A percentile compares a stretch with the other conserved stretches of the same genome.
Evolutionary conservation across 148 eudicot genomes (phyloP).

Genomic region (Amaranthus cruentus): DNA sequence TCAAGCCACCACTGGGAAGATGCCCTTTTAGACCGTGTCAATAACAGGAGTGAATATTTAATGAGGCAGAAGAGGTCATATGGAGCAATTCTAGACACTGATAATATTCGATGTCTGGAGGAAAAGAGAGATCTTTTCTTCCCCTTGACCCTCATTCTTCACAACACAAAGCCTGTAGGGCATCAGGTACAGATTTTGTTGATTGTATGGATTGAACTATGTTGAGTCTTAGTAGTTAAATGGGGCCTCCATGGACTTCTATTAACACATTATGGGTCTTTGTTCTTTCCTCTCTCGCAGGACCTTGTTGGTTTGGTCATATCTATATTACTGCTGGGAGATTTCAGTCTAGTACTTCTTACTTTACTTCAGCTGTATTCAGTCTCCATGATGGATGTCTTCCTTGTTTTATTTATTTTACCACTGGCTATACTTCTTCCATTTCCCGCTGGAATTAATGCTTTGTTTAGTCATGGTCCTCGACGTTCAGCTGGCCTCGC

Average conservation of each 20-base stretch:
- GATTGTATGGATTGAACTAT: neutral
- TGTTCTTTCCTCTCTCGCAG: conserved; percentile 45
- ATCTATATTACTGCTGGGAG: conserved; percentile 84
- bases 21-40: conserved; percentile 32
- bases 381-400: conserved; percentile 68
- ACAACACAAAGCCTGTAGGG: conserved; percentile 94
- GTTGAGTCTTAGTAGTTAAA: neutral
- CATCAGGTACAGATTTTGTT: conserved; percentile 60
- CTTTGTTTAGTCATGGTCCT: conserved; percentile 94
- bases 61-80: conserved; percentile 45
- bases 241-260: neutral
- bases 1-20: conserved; percentile 40
- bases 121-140: conserved; percentile 70
- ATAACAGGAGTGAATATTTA: conserved; percentile 32
- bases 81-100: conserved; percentile 60
- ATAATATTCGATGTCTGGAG: conserved; percentile 54
- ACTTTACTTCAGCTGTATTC: conserved; percentile 96
- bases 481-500: conserved; percentile 96
- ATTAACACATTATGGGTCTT: neutral
- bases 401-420: conserved; percentile 64
- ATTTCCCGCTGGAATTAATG: conserved; percentile 97
- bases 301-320: conserved; percentile 98
- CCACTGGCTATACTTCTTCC: conserved; percentile 96
- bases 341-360: conserved; percentile 90
- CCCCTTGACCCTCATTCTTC: conserved; percentile 73